Base-by-base conservation (phyloP, 1,139 yeast genomes). In the Geotrichum klebahnii region DNA sequence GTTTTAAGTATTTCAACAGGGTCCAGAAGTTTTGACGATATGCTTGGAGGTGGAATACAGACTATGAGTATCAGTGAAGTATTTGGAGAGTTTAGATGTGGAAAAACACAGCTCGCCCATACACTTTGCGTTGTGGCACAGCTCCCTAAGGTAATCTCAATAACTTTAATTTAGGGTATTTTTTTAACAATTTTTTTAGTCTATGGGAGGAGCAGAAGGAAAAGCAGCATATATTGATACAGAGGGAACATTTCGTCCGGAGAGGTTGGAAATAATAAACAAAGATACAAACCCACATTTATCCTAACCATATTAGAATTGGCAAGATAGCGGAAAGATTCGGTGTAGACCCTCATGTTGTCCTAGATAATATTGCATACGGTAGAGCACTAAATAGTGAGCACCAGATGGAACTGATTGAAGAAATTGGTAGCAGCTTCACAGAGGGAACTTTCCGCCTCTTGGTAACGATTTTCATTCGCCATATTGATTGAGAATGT, bases 1-100 rank as follows among this genome's bases (percentile, higher is more conserved):
- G 81, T 78, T 0, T 59, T 72, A 24, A 59, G 71, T 3, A 61
- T 80, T 10, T 72, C 82, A 0, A 79, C 84, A 0, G 84, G 84
- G 0, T 73, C 80, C 6, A 77, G 72, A 52, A 75, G 76, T 36
- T 67, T 80, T 44, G 82, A 79, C 57, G 71, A 72, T 17, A 70
- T 78, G 35, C 66, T 79, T 10, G 83, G 83, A 12, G 83, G 82
- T 9, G 83, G 84, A 0, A 65, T 79, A 20, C 75, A 73, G 68
- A 76, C 83, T 0, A 79, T 79, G 83, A 75, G 81, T 48, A 73
- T 79, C 31, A 78, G 81, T 0, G 84, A 79, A 58, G 84, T 79
- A 1, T 79, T 78, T 67, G 84, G 84, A 2, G 84, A 79, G 58
- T 79, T 77, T 57, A 67, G 84, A 51, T 78, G 82, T 55, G 83